phyloP scores from a whole-genome alignment of 768 basidiomycete genomes.

The Tephrocybe sp. region DNA sequence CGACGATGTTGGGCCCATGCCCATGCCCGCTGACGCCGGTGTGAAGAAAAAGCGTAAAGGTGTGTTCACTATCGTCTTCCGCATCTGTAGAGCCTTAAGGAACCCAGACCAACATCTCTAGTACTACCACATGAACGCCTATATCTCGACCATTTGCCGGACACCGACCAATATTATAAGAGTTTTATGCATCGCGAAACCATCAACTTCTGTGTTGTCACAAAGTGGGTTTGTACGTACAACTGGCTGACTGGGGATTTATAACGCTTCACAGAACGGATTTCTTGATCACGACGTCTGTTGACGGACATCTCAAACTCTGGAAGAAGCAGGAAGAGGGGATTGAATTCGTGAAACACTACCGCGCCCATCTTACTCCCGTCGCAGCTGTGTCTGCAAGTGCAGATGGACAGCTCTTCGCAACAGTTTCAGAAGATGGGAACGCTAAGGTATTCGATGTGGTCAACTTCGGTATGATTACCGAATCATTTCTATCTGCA shows the following conservation, averaged over 20 bases:
- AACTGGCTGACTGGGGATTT: not conserved
- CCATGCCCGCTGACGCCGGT: slow-evolving; percentile 55
- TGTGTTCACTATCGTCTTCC: slow-evolving; percentile 30
- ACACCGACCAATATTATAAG: slow-evolving; percentile 92
- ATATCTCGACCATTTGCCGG: slow-evolving; percentile 90
- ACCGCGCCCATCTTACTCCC: slow-evolving; percentile 85
- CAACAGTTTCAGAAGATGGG: slow-evolving; percentile 89
- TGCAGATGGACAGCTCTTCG: slow-evolving; percentile 89
- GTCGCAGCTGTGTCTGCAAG: slow-evolving; percentile 82
- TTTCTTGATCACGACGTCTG: slow-evolving; percentile 91
- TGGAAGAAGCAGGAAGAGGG: slow-evolving; percentile 98
- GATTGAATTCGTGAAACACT: slow-evolving; percentile 98
- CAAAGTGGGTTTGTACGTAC: slow-evolving; percentile 58
- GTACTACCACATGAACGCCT: slow-evolving; percentile 92
- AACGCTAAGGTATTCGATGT: slow-evolving; percentile 97
- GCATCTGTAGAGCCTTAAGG: slow-evolving; percentile 29
- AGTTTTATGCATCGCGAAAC: slow-evolving; percentile 98
- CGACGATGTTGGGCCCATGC: slow-evolving; percentile 90
- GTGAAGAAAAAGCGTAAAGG: slow-evolving; percentile 86
- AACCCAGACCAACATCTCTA: slow-evolving; percentile 37
- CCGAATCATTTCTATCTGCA: not conserved
- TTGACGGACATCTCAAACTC: slow-evolving; percentile 95
- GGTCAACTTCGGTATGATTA: slow-evolving; percentile 85
- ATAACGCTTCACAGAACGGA: slow-evolving; percentile 63
- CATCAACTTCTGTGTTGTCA: slow-evolving; percentile 86